These are phyloP conservation scores for Phaeodactylum tricornutum DNA, from an alignment of 108 stramenopile species.

Conservation along the genomic window DNA sequence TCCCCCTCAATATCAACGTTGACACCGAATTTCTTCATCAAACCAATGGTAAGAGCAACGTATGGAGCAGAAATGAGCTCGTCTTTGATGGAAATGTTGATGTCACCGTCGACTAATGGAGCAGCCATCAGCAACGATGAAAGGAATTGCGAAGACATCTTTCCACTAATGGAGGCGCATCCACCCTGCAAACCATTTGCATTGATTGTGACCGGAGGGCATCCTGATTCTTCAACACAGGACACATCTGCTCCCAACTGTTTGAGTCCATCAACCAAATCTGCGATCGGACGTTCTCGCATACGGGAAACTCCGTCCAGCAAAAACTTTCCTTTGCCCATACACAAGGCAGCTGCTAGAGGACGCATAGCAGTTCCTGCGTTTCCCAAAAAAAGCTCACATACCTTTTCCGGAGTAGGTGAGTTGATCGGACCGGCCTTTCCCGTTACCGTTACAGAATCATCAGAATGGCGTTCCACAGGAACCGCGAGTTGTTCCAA, in stretches of 20 bases:
- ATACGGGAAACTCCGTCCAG: slow-evolving; percentile 93
- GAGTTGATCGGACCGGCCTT: slow-evolving; percentile 80
- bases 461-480: slow-evolving; percentile 41
- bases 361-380: slow-evolving; percentile 96
- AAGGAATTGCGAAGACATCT: slow-evolving; percentile 96
- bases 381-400: slow-evolving; percentile 88
- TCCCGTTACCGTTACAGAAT: slow-evolving; percentile 62
- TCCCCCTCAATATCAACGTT: slow-evolving; percentile 57
- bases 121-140: slow-evolving; percentile 92
- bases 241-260: slow-evolving; percentile 89
- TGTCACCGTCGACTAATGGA: slow-evolving; percentile 70
- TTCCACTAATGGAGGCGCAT: slow-evolving; percentile 77
- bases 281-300: slow-evolving; percentile 93
- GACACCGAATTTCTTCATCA: slow-evolving; percentile 93
- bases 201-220: slow-evolving; percentile 87
- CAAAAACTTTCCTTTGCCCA: slow-evolving; percentile 84
- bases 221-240: slow-evolving; percentile 84
- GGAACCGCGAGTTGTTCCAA: slow-evolving; percentile 76
- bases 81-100: slow-evolving; percentile 86
- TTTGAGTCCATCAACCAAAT: slow-evolving; percentile 85
- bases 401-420: slow-evolving; percentile 30
- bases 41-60: slow-evolving; percentile 89
- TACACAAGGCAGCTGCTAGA: slow-evolving; percentile 84
- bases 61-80: slow-evolving; percentile 95
- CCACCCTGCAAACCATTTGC: slow-evolving; percentile 57